Conservation (phyloP, 495 filamentous ascomycete species). For the Alectoria sarmentosa region DNA sequence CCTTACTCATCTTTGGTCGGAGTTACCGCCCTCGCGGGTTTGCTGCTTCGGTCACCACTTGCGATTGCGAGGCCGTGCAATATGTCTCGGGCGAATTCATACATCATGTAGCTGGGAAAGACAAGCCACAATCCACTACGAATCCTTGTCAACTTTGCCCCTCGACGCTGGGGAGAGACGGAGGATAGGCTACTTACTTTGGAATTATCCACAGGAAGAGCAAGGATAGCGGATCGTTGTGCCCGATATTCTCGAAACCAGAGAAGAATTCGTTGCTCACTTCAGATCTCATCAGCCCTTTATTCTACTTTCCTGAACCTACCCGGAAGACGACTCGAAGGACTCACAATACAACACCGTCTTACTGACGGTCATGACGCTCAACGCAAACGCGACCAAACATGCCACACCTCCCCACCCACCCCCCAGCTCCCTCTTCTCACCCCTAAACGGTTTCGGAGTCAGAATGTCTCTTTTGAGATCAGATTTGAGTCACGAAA, state of each 20-base stretch:
- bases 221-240: constrained; percentile 54
- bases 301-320: too few relatives aligned
- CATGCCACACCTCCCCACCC: constrained; percentile 43
- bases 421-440: constrained; percentile 33
- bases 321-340: not conserved
- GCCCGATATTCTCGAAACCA: constrained; percentile 71
- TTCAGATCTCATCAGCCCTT: constrained; percentile 26
- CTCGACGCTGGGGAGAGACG: not conserved
- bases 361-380: constrained; percentile 81
- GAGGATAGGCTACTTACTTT: constrained; percentile 50
- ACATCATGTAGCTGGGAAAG: constrained; percentile 63
- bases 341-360: constrained; percentile 77
- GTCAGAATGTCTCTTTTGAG: too few relatives aligned
- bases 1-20: constrained; percentile 19
- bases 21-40: constrained; percentile 14
- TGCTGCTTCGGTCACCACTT: constrained; percentile 21
- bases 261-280: constrained; percentile 73
- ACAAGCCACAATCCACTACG: constrained; percentile 72
- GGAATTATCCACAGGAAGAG: constrained; percentile 69
- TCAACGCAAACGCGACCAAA: constrained; percentile 59
- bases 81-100: constrained; percentile 63
- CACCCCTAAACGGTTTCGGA: too few relatives aligned
- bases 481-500: too few relatives aligned
- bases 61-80: constrained; percentile 55
- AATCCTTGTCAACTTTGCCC: not conserved